A percentile compares a stretch with the other conserved stretches of the same genome.
Conservation (phyloP, 768 basidiomycete species). For the Podaxis carcinomalis region DNA sequence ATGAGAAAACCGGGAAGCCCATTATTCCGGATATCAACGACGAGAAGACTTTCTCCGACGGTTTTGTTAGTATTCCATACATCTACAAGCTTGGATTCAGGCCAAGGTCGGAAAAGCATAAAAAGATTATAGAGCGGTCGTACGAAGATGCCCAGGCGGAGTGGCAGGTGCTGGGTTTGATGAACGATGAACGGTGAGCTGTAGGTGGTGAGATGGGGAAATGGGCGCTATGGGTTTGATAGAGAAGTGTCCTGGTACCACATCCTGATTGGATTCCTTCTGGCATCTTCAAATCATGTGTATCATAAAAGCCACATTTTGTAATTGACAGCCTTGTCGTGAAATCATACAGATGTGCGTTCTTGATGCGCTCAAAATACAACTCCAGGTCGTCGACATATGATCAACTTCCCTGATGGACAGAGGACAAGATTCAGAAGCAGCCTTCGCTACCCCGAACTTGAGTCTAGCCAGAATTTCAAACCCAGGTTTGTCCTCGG, state of each 20-base stretch:
- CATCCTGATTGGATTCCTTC: background rate
- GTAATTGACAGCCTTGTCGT: too few species aligned
- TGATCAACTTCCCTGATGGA: too few species aligned
- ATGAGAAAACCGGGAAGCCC: conserved; percentile 6
- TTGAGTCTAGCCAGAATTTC: too few species aligned
- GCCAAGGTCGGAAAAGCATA: conserved; percentile 5
- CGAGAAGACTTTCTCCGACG: conserved; percentile 9
- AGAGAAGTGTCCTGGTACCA: background rate
- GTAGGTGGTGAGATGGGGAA: background rate
- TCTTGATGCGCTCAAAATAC: too few species aligned
- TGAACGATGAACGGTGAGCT: conserved; percentile 5
- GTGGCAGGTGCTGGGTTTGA: conserved; percentile 8
- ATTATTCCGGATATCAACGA: conserved; percentile 10
- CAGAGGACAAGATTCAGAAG: too few species aligned
- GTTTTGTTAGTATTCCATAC: conserved; percentile 8
- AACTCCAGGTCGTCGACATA: too few species aligned
- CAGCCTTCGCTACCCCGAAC: too few species aligned
- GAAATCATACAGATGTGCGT: too few species aligned
- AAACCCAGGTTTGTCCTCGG: too few species aligned
- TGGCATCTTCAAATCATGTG: too few species aligned
- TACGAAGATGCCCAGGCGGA: conserved; percentile 8
- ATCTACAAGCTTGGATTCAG: conserved; percentile 10
- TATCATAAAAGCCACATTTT: too few species aligned
- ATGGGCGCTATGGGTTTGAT: background rate
- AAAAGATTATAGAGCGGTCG: conserved; percentile 6